Evolutionary conservation across 768 basidiomycete genomes (phyloP), one percentile per base, ranked within the genome.

Genomic region (Trametes maxima): DNA sequence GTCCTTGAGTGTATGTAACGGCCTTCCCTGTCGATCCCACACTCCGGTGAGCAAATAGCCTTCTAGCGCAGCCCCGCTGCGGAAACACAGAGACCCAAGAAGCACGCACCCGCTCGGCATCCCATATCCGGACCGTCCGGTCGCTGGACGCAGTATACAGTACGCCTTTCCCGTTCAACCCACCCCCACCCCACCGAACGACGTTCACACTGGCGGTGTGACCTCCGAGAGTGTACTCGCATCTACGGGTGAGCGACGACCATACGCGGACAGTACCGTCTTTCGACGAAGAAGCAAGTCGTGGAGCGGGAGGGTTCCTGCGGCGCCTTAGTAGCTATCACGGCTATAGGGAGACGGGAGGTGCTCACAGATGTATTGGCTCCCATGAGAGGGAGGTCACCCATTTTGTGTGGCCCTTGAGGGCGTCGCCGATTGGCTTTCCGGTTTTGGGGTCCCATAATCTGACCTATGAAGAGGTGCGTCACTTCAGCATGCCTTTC

Each of bases 101-200:
- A n/a, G 25, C 17, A 72, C 81, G 62, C 60, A 92, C 93, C 60
- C 79, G 80, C 74, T 82, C 87, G 10, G 92, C 90, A 71, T 94
- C 93, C 97, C 97, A 99, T 43, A 98, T 86, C 63, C 94, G 85
- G 21, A 98, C 94, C 2, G 93, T 95, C 16, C 95, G 79, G 76
- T 99, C 97, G 64, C 92, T 95, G 63, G 92, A 92, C 5, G 94
- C 97, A 1, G 97, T 98, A 73, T 98, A 99, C 33, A 98, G 79
- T 11, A 95, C 85, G 0, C 92, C 92, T 47, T 74, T 78, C 19
- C 80, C 79, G 17, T 74, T 72, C 47, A 82, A 79, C 0, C 89
- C 91, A 12, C 90, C 90, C 6, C 96, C 97, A 47, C 94, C 95
- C 96, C 97, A 98, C 67, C 92, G 86, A 14, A 98, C 93, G 28